phyloP scores from a whole-genome alignment of 805 yeast species.

The Sugiyamaella smithiae region DNA sequence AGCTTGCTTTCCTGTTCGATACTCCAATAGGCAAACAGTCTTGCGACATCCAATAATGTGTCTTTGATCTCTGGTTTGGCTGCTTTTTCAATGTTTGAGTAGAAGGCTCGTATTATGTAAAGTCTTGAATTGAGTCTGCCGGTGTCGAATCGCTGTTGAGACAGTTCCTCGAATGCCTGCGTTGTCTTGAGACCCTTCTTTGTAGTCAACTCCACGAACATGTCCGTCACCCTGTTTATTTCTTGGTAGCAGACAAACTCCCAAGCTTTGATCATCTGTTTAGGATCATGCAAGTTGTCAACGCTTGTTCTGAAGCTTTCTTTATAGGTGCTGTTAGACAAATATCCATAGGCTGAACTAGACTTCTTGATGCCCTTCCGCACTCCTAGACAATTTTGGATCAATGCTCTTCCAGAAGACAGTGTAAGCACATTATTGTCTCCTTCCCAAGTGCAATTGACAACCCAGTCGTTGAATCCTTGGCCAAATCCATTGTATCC shows the following conservation, averaged over 20 bases:
- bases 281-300: conserved; percentile 26
- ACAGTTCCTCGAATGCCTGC: conserved; percentile 39
- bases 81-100: conserved; percentile 33
- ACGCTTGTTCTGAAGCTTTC: conserved; percentile 17
- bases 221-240: conserved; percentile 33
- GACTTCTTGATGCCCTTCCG: conserved; percentile 41
- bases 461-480: conserved; percentile 88
- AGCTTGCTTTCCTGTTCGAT: conserved; percentile 69
- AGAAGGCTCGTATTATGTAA: conserved; percentile 38
- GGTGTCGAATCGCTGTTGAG: conserved; percentile 40
- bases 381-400: conserved; percentile 46
- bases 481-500: conserved; percentile 86
- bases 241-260: conserved; percentile 34
- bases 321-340: conserved; percentile 28
- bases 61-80: conserved; percentile 44
- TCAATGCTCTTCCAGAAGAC: conserved; percentile 75
- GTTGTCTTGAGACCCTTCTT: conserved; percentile 5
- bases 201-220: conserved; percentile 21
- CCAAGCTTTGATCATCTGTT: conserved; percentile 33
- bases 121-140: conserved; percentile 40
- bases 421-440: conserved; percentile 84
- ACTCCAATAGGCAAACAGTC: conserved; percentile 59
- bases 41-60: conserved; percentile 53
- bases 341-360: conserved; percentile 46
- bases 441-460: conserved; percentile 99